Evolutionary conservation across 805 yeast species (phyloP).

Genomic region (Myxozyma geophila): DNA sequence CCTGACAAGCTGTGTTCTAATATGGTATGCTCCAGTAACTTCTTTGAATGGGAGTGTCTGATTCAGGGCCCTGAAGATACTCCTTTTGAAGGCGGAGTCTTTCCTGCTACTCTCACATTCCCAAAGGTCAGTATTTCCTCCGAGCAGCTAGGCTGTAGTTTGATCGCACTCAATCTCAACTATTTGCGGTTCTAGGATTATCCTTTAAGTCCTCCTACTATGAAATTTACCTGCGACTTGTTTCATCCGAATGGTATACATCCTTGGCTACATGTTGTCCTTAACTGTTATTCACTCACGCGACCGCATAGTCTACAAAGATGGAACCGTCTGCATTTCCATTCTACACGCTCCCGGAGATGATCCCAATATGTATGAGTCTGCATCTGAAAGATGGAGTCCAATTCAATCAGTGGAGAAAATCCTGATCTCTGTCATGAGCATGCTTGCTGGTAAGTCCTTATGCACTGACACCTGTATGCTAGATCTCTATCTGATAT

Average conservation of each 20-base stretch:
- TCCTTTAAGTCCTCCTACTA: constrained; percentile 79
- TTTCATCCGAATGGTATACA: constrained; percentile 77
- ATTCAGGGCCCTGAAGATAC: constrained; percentile 84
- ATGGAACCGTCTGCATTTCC: constrained; percentile 95
- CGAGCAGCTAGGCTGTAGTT: neutral
- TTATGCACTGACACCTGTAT: neutral
- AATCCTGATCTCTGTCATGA: constrained; percentile 86
- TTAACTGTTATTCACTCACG: neutral
- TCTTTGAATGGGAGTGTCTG: constrained; percentile 82
- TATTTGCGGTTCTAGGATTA: constrained; percentile 53
- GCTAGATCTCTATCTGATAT: neutral
- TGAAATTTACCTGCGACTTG: constrained; percentile 77
- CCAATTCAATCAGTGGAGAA: constrained; percentile 98
- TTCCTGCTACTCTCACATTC: constrained; percentile 72
- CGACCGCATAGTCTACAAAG: constrained; percentile 62
- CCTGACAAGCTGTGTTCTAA: neutral
- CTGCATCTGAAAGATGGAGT: constrained; percentile 97
- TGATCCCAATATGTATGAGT: constrained; percentile 93
- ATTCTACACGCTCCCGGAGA: constrained; percentile 96
- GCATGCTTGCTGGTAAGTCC: constrained; percentile 73
- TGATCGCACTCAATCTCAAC: neutral
- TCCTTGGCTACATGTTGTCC: neutral
- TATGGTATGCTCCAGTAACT: constrained; percentile 42
- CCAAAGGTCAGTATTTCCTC: constrained; percentile 49
- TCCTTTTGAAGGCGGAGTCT: constrained; percentile 86